A percentile compares a stretch with the other conserved stretches of the same genome.
These are phyloP conservation scores for Trypanosoma rangeli DNA, from an alignment of 208 protist species.

Conservation along the genomic window DNA sequence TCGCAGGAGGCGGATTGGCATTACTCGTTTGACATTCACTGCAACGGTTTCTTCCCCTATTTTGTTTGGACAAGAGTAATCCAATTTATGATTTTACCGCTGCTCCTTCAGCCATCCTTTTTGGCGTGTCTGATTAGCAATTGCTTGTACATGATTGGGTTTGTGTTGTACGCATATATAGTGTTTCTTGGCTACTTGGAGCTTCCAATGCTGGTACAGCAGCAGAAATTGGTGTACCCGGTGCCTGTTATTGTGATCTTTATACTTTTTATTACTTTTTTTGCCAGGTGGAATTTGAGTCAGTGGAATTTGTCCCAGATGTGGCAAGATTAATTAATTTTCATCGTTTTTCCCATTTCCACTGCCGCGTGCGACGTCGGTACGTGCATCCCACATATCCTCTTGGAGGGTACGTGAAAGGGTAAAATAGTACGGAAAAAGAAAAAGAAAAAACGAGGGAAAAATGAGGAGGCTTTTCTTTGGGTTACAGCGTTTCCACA, in stretches of 20 bases:
- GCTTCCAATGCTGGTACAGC: conserved; percentile 84
- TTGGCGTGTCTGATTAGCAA: conserved; percentile 55
- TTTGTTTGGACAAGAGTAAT: conserved; percentile 93
- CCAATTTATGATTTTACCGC: conserved; percentile 79
- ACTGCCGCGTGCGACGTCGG: neutral
- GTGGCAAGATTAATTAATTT: conserved; percentile 22
- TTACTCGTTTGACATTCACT: conserved; percentile 97
- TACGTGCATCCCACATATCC: neutral
- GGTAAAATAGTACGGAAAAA: neutral
- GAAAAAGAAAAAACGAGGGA: neutral
- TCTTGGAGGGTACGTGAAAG: neutral
- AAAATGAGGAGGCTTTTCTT: neutral
- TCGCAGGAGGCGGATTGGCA: conserved; percentile 91
- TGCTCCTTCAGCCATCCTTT: conserved; percentile 41
- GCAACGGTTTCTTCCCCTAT: conserved; percentile 96
- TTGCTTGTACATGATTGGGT: conserved; percentile 58
- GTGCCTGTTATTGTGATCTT: conserved; percentile 56
- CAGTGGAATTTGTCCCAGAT: conserved; percentile 24
- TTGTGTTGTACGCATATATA: conserved; percentile 86
- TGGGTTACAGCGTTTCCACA: neutral
- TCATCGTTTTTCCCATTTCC: neutral
- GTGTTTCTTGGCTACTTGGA: conserved; percentile 92
- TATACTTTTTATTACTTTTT: conserved; percentile 48
- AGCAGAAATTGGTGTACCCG: conserved; percentile 91
- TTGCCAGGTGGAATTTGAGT: conserved; percentile 40